Conservation (phyloP, 352 stramenopile species). For the Thalassiosira pacifica region DNA sequence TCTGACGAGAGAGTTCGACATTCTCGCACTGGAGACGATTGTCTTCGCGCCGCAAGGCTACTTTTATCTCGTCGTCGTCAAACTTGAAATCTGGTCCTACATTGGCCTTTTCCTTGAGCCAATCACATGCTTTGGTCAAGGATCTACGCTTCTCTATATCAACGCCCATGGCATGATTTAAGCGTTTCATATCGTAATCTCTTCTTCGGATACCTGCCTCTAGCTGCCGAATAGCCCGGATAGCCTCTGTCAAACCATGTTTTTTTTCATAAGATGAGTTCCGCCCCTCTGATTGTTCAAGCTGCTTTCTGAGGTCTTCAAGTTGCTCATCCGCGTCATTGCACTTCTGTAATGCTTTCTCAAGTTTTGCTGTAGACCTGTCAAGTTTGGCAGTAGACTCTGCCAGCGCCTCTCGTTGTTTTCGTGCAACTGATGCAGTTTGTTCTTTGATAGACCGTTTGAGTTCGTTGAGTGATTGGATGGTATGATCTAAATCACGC, state of each 20-base stretch:
- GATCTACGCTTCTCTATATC: constrained; percentile 62
- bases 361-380: constrained; percentile 33
- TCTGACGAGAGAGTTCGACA: constrained; percentile 71
- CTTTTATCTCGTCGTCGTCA: constrained; percentile 72
- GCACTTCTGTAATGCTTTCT: constrained; percentile 21
- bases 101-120: constrained; percentile 74
- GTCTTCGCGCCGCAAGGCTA: constrained; percentile 61
- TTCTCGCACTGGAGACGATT: constrained; percentile 67
- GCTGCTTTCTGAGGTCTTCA: constrained; percentile 65
- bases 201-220: constrained; percentile 77
- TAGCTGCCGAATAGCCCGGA: constrained; percentile 74
- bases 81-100: constrained; percentile 63
- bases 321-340: constrained; percentile 59
- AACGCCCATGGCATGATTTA: constrained; percentile 65
- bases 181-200: constrained; percentile 68
- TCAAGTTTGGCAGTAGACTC: constrained; percentile 39
- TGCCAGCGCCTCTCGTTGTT: constrained; percentile 22
- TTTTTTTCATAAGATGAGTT: constrained; percentile 81
- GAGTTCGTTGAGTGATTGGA: constrained; percentile 52
- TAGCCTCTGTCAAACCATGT: constrained; percentile 74
- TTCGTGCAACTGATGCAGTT: constrained; percentile 37
- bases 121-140: constrained; percentile 73
- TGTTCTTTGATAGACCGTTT: constrained; percentile 59
- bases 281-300: constrained; percentile 69
- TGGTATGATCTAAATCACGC: constrained; percentile 57